These are phyloP conservation scores for Hygrophila difformis DNA, from an alignment of 257 asterid genomes.

Conservation along the genomic window DNA sequence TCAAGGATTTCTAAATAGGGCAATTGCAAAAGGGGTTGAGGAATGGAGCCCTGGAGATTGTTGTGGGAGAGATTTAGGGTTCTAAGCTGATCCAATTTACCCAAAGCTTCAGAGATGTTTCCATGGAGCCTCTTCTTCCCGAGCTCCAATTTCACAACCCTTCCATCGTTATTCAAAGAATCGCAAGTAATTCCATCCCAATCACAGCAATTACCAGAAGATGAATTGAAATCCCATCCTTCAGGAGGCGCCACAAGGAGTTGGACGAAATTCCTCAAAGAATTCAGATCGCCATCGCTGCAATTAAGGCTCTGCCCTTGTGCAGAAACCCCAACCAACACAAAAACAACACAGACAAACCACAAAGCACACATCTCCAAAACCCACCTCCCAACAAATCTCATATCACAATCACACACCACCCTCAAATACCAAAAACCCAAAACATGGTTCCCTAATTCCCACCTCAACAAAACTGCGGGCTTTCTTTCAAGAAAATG, in stretches of 20 bases:
- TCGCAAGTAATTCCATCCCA: conserved; percentile 61
- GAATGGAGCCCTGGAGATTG: conserved; percentile 43
- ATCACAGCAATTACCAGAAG: conserved; percentile 47
- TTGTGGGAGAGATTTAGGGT: conserved; percentile 62
- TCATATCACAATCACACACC: too few relatives aligned
- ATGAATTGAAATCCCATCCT: conserved; percentile 39
- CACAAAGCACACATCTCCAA: not conserved
- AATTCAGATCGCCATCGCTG: conserved; percentile 39
- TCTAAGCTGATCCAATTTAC: conserved; percentile 50
- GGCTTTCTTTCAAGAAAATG: too few relatives aligned
- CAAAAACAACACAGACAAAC: conserved; percentile 10
- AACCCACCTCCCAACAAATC: not conserved
- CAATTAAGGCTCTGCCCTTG: conserved; percentile 48
- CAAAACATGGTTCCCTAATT: too few relatives aligned
- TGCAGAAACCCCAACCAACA: conserved; percentile 18
- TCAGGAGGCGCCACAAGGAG: conserved; percentile 30
- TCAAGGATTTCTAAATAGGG: conserved; percentile 46
- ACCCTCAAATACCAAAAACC: too few relatives aligned
- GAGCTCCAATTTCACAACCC: conserved; percentile 59
- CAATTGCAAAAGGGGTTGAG: conserved; percentile 43
- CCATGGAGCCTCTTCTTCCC: conserved; percentile 33
- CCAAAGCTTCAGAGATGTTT: conserved; percentile 38
- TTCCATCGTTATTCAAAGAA: conserved; percentile 28
- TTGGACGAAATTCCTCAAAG: conserved; percentile 32
- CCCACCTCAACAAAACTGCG: too few relatives aligned